These are phyloP conservation scores for Bolboschoenoplectus hybrid DNA, from an alignment of 202 grass and related monocot species.

Conservation along the genomic window DNA sequence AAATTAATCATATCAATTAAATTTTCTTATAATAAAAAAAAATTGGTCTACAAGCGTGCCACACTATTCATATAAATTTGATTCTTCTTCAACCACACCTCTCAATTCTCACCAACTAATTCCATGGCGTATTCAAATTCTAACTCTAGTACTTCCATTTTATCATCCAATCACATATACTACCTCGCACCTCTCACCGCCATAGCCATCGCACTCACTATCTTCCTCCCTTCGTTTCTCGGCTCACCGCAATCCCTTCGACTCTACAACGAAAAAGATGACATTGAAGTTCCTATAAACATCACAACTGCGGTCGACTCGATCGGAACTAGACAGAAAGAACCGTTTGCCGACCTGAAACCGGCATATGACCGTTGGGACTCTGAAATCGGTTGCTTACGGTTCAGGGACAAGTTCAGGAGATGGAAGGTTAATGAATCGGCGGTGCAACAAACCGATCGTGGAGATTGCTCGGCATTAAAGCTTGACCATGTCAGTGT, in stretches of 20 bases:
- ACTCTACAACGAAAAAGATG: not conserved
- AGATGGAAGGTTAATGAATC: constrained; percentile 25
- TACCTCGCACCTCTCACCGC: constrained; percentile 29
- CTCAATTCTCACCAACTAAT: not conserved
- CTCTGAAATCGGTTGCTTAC: not conserved
- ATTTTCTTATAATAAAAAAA: not conserved
- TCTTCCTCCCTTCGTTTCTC: constrained; percentile 37
- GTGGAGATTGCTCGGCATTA: constrained; percentile 23
- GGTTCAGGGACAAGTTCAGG: constrained; percentile 33
- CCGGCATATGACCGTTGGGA: constrained; percentile 35
- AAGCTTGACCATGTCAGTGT: constrained; percentile 35
- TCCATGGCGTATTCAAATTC: constrained; percentile 33
- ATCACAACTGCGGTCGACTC: constrained; percentile 38
- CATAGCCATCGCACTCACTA: not conserved
- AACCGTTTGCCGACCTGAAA: constrained; percentile 25
- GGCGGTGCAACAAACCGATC: constrained; percentile 20
- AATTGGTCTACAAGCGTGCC: not conserved
- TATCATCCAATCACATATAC: constrained; percentile 9
- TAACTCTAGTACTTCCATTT: not conserved
- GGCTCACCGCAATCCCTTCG: not conserved
- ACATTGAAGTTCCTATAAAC: not conserved
- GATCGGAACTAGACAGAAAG: constrained; percentile 23
- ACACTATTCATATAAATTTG: constrained; percentile 19
- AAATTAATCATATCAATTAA: no score
- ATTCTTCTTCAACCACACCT: not conserved